These are phyloP conservation scores for Hymenoscyphus repandus DNA, from an alignment of 2,329 filamentous ascomycete species.

Conservation along the genomic window DNA sequence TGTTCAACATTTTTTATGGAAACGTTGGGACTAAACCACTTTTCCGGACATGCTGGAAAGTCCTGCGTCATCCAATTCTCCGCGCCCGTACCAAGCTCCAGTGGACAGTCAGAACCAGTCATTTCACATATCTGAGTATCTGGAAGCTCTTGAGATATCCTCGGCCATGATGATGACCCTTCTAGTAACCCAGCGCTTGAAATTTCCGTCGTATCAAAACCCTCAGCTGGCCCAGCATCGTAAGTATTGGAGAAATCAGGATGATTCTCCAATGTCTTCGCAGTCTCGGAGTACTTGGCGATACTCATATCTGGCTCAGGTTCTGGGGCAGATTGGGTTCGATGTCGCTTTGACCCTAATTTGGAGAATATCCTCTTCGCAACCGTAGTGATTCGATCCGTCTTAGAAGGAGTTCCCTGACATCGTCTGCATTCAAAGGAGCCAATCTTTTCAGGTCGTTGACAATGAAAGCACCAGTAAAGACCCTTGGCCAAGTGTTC, in stretches of 20 bases:
- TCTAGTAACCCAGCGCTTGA: not conserved
- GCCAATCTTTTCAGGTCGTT: constrained; percentile 22
- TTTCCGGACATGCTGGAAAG: constrained; percentile 15
- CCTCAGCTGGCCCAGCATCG: constrained; percentile 7
- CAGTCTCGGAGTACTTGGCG: constrained; percentile 6
- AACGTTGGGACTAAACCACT: constrained; percentile 12
- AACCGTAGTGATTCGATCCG: constrained; percentile 23
- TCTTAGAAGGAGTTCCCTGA: constrained; percentile 20
- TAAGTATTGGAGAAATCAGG: constrained; percentile 8
- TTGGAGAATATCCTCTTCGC: constrained; percentile 28
- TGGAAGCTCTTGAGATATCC: constrained; percentile 19
- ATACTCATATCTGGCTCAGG: constrained; percentile 11
- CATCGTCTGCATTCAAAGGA: constrained; percentile 24
- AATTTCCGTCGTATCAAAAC: not conserved
- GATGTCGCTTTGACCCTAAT: constrained; percentile 20
- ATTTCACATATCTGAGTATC: constrained; percentile 25
- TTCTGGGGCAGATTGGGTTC: constrained; percentile 3
- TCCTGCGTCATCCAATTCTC: constrained; percentile 18
- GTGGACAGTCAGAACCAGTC: constrained; percentile 18
- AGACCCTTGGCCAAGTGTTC: constrained; percentile 23
- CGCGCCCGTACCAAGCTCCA: constrained; percentile 16
- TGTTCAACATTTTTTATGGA: constrained; percentile 3
- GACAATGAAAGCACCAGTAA: constrained; percentile 28
- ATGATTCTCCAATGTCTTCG: constrained; percentile 2
- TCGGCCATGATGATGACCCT: constrained; percentile 12